Evolutionary conservation across 148 eudicot species (phyloP).

Genomic region (Drosera capensis): DNA sequence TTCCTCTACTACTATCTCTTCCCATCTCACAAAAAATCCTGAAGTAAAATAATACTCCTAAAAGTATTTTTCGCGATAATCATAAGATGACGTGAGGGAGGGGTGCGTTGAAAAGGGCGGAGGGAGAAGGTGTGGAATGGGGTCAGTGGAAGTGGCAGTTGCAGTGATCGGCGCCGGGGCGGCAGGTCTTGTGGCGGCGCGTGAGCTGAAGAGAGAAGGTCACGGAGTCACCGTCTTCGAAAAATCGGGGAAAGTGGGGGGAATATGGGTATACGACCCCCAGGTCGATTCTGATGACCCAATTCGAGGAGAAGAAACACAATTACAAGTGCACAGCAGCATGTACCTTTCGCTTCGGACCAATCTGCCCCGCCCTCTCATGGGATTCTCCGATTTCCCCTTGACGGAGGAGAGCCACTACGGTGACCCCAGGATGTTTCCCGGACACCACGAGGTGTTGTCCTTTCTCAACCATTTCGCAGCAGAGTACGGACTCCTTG

Average conservation of each 20-base stretch:
- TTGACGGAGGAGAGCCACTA: slow-evolving; percentile 7
- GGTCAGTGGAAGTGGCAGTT: slow-evolving; percentile 9
- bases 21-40: no score
- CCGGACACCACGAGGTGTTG: slow-evolving; percentile 29
- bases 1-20: no score
- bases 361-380: slow-evolving; percentile 19
- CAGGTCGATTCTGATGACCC: slow-evolving; percentile 20
- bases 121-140: no score
- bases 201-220: slow-evolving; percentile 21
- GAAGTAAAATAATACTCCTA: no score
- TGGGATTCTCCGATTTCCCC: slow-evolving; percentile 25
- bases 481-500: slow-evolving; percentile 8
- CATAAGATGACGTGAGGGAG: no score
- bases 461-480: slow-evolving; percentile 18
- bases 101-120: no score
- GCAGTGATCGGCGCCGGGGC: slow-evolving; percentile 35
- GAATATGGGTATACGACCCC: slow-evolving; percentile 25
- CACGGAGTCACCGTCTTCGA: slow-evolving; percentile 23
- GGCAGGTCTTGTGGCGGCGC: slow-evolving; percentile 17
- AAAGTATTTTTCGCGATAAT: no score
- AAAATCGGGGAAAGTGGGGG: slow-evolving; percentile 16
- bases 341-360: slow-evolving; percentile 24
- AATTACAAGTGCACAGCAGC: slow-evolving; percentile 16
- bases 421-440: slow-evolving; percentile 17
- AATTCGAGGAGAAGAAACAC: slow-evolving; percentile 15